Evolutionary conservation across 2,329 filamentous ascomycete species (phyloP).

Genomic region (Alternaria metachromatica): DNA sequence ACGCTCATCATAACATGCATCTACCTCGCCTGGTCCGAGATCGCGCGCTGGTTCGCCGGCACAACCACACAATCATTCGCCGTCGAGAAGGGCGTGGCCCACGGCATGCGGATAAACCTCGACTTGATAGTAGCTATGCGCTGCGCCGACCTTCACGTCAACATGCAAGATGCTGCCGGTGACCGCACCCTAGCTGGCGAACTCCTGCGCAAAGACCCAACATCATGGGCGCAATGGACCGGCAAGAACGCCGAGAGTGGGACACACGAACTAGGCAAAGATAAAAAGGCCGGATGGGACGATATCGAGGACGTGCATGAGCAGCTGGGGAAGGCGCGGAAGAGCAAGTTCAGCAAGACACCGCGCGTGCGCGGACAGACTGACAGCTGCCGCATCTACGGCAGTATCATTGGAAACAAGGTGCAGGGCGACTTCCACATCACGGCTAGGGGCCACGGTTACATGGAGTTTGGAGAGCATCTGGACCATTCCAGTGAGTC

Average conservation of each 20-base stretch:
- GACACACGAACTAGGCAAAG: conserved; percentile 54
- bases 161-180: conserved; percentile 94
- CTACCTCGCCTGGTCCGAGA: conserved; percentile 78
- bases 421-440: conserved; percentile 99
- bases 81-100: conserved; percentile 89
- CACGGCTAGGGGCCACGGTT: conserved; percentile 94
- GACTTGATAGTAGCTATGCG: conserved; percentile 91
- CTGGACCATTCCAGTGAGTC: conserved; percentile 78
- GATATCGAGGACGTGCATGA: conserved; percentile 88
- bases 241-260: conserved; percentile 68
- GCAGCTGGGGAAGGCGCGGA: conserved; percentile 77
- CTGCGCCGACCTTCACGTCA: conserved; percentile 88
- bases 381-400: conserved; percentile 88
- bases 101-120: conserved; percentile 90
- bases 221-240: conserved; percentile 81
- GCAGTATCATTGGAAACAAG: conserved; percentile 90
- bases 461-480: conserved; percentile 79
- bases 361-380: conserved; percentile 65
- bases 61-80: conserved; percentile 87
- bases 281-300: conserved; percentile 54
- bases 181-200: conserved; percentile 87
- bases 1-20: conserved; percentile 77
- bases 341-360: conserved; percentile 73
- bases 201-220: conserved; percentile 75
- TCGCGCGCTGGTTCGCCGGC: conserved; percentile 82